These are phyloP conservation scores for Phialemoniopsis sp. DNA, from an alignment of 2,329 filamentous ascomycete species.

Conservation along the genomic window DNA sequence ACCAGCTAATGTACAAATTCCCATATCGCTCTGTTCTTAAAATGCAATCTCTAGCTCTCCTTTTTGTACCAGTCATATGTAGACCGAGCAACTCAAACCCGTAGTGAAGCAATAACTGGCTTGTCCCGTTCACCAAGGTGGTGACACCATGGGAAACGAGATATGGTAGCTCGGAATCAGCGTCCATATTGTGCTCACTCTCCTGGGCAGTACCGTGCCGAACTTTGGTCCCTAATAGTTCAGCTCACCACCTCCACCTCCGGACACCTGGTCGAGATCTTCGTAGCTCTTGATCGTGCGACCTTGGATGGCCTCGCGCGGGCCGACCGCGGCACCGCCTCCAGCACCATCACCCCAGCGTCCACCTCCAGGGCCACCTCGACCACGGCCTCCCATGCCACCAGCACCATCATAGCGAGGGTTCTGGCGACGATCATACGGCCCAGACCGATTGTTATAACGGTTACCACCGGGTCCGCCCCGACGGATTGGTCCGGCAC, in stretches of 20 bases:
- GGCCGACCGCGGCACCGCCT: conserved; percentile 73
- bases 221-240: conserved; percentile 63
- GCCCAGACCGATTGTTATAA: conserved; percentile 61
- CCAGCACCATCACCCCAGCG: conserved; percentile 71
- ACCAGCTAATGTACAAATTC: no score
- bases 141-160: no score
- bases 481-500: conserved; percentile 63
- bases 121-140: no score
- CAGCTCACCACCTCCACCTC: conserved; percentile 73
- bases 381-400: conserved; percentile 46
- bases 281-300: conserved; percentile 96
- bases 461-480: conserved; percentile 50
- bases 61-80: no score
- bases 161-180: no score
- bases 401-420: conserved; percentile 43
- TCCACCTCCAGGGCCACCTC: conserved; percentile 35
- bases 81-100: no score
- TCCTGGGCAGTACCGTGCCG: no score
- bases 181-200: no score
- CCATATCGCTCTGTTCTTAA: no score
- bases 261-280: conserved; percentile 83
- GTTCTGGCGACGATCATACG: conserved; percentile 67
- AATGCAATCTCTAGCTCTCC: no score
- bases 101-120: no score
- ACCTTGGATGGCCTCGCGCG: conserved; percentile 87